Evolutionary conservation across 75 land plant genomes (phyloP).

Genomic region (Picea sitchensis): DNA sequence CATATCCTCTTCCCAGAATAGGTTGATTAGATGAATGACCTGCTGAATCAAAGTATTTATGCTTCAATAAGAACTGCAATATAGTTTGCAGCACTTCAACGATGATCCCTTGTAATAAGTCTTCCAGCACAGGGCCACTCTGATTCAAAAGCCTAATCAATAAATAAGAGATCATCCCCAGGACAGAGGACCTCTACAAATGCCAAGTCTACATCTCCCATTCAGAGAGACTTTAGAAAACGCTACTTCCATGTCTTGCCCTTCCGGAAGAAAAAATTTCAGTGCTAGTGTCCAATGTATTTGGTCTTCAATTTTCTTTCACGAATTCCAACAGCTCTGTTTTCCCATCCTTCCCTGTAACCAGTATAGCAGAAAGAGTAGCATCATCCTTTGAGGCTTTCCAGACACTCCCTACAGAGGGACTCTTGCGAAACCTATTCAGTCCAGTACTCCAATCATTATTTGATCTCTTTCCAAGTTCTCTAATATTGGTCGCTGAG

Average conservation of each 20-base stretch:
- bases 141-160: constrained; percentile 70
- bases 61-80: constrained; percentile 52
- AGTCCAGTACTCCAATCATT: not conserved
- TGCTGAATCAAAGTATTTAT: constrained; percentile 74
- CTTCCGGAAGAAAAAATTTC: not conserved
- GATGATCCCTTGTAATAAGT: constrained; percentile 48
- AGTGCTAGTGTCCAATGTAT: not conserved
- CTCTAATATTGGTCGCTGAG: not conserved
- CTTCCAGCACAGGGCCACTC: constrained; percentile 86
- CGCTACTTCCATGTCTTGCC: not conserved
- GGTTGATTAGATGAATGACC: constrained; percentile 29
- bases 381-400: not conserved
- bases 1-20: constrained; percentile 4
- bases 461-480: not conserved
- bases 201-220: constrained; percentile 75
- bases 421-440: not conserved
- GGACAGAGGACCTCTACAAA: constrained; percentile 62
- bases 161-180: constrained; percentile 49
- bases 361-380: not conserved
- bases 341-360: not conserved
- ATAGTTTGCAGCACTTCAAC: constrained; percentile 41
- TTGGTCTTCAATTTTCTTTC: not conserved
- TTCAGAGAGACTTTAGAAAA: constrained; percentile 27
- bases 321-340: not conserved
- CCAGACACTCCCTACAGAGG: not conserved